A percentile compares a stretch with the other conserved stretches of the same genome.
Conservation (phyloP, 1,139 yeast species). For the Pichiaceae sp. region DNA sequence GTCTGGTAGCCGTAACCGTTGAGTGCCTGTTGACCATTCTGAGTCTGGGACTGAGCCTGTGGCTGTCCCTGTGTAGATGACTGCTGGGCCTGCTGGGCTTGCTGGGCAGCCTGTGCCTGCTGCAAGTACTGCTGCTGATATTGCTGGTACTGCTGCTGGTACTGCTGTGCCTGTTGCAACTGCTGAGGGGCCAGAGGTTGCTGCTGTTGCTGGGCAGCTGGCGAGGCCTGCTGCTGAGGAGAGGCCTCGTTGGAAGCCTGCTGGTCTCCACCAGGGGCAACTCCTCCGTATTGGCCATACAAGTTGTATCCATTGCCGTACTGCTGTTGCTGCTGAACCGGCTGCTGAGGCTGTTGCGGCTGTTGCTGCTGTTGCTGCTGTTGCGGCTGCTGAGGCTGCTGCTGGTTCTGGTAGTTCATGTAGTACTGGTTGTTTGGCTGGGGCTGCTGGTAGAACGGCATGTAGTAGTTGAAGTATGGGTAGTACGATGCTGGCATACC, state of each 20-base stretch:
- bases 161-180: conserved; percentile 2
- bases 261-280: conserved; percentile 4
- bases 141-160: conserved; percentile 5
- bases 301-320: conserved; percentile 12
- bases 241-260: not conserved
- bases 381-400: conserved; percentile 8
- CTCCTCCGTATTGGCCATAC: conserved; percentile 19
- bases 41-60: conserved; percentile 1
- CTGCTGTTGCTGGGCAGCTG: conserved; percentile 4
- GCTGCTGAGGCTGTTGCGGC: conserved; percentile 4
- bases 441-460: conserved; percentile 18
- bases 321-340: conserved; percentile 1
- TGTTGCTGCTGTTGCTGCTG: conserved; percentile 7
- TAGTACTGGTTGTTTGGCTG: conserved; percentile 18
- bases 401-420: conserved; percentile 17
- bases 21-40: not conserved
- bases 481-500: conserved; percentile 19
- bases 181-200: conserved; percentile 4
- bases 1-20: conserved; percentile 13
- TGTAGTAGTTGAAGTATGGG: conserved; percentile 20
- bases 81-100: conserved; percentile 3
- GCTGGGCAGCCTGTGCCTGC: conserved; percentile 1
- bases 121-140: conserved; percentile 4
- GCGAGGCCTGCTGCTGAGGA: not conserved
- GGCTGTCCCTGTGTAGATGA: conserved; percentile 1